phyloP scores from a whole-genome alignment of 2,329 filamentous ascomycete species.

The Colletotrichum sansevieriae region DNA sequence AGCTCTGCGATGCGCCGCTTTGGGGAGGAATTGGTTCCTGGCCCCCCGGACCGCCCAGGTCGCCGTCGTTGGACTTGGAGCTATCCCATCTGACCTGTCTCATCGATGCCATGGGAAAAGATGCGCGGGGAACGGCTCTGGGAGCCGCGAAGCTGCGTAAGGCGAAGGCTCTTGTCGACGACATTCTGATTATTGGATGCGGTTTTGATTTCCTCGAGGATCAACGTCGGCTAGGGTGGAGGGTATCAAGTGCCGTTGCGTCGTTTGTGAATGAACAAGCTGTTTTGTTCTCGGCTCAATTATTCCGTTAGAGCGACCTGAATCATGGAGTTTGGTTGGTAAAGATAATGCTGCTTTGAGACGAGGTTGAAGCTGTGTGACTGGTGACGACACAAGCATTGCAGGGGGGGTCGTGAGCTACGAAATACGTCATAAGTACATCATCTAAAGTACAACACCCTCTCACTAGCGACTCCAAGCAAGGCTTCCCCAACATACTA shows the following conservation, averaged over 20 bases:
- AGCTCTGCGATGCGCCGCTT: conserved; percentile 30
- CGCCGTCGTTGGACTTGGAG: conserved; percentile 29
- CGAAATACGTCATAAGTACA: conserved; percentile 17
- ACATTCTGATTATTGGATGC: not conserved
- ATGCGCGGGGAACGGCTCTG: not conserved
- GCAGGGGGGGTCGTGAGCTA: not conserved
- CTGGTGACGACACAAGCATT: conserved; percentile 2
- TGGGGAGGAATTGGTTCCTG: conserved; percentile 33
- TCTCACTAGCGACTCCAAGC: too few relatives aligned
- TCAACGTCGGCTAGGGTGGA: not conserved
- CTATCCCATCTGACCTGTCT: conserved; percentile 19
- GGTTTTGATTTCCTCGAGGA: not conserved
- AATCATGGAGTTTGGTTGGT: too few relatives aligned
- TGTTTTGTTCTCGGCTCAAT: too few relatives aligned
- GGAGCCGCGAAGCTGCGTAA: not conserved
- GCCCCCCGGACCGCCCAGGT: conserved; percentile 38
- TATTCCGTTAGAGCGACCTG: too few relatives aligned
- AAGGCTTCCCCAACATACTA: too few relatives aligned
- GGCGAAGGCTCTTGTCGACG: conserved; percentile 7
- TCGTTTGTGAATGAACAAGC: too few relatives aligned
- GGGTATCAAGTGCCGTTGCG: not conserved
- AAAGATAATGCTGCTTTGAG: too few relatives aligned
- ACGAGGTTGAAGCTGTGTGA: not conserved
- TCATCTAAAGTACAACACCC: not conserved
- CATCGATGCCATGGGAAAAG: not conserved